Conservation (phyloP, 345 rosid genomes). For the Pistacia atlantica region DNA sequence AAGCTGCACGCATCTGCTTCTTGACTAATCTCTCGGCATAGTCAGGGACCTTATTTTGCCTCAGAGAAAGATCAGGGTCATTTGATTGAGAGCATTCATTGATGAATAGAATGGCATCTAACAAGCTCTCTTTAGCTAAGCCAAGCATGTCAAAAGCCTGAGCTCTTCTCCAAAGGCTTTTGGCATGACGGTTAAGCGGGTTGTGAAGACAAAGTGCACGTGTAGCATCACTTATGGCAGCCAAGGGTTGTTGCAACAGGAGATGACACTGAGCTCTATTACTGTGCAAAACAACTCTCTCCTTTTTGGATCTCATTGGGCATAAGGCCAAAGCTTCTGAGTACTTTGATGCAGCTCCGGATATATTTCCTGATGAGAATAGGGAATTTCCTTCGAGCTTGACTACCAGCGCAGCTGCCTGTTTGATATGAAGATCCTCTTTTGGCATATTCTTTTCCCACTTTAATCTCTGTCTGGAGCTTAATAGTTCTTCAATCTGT, state of each 20-base stretch:
- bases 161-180: slow-evolving; percentile 99
- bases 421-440: slow-evolving; percentile 97
- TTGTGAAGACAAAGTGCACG: slow-evolving; percentile 84
- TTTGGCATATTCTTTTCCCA: slow-evolving; percentile 97
- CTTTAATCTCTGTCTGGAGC: slow-evolving; percentile 70
- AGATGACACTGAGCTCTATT: slow-evolving; percentile 98
- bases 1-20: slow-evolving; percentile 98
- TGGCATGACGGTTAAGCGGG: slow-evolving; percentile 91
- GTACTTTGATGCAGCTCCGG: slow-evolving; percentile 88
- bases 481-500: slow-evolving; percentile 72
- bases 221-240: slow-evolving; percentile 95
- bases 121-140: slow-evolving; percentile 89
- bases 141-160: slow-evolving; percentile 97
- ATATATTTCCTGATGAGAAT: slow-evolving; percentile 89
- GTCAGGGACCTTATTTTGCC: slow-evolving; percentile 98
- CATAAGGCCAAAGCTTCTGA: slow-evolving; percentile 90
- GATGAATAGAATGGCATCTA: slow-evolving; percentile 96
- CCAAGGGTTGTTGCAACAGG: slow-evolving; percentile 84
- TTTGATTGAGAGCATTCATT: slow-evolving; percentile 97
- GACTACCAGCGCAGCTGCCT: slow-evolving; percentile 90
- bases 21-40: slow-evolving; percentile 94
- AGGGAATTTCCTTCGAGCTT: slow-evolving; percentile 98
- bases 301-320: slow-evolving; percentile 94
- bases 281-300: slow-evolving; percentile 92
- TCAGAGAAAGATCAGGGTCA: slow-evolving; percentile 87